Percentiles rank a stretch among this genome's conserved stretches.
phyloP scores from a whole-genome alignment of 306 rosid species.

The Oemleria cerasiformis region DNA sequence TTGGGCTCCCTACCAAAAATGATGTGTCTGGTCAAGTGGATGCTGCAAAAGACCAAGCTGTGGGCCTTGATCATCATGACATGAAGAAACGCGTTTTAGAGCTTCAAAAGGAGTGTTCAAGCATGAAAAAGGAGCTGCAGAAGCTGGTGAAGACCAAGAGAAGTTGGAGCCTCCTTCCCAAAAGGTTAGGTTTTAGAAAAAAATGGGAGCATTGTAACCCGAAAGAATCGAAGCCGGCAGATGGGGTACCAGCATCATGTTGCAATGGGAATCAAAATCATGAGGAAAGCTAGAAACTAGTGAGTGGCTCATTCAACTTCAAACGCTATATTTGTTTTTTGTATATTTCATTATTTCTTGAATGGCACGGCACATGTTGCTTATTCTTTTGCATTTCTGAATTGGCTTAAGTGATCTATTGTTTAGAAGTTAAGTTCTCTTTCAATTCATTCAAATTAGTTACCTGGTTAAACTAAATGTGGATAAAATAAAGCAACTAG shows the following conservation, averaged over 20 bases:
- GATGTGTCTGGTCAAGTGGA: constrained; percentile 34
- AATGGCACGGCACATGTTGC: not conserved
- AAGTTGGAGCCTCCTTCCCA: constrained; percentile 72
- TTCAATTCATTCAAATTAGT: not conserved
- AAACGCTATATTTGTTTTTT: constrained; percentile 11
- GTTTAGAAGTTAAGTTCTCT: not conserved
- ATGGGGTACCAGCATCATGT: constrained; percentile 24
- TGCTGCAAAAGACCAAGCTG: constrained; percentile 20
- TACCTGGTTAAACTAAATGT: not conserved
- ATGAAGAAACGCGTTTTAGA: constrained; percentile 64
- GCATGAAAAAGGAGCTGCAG: constrained; percentile 60
- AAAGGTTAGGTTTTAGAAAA: constrained; percentile 54
- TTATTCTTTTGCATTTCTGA: constrained; percentile 1
- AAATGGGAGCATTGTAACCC: constrained; percentile 41
- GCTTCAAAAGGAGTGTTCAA: constrained; percentile 73
- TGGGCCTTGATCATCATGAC: constrained; percentile 32
- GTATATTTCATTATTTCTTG: not conserved
- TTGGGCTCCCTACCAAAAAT: constrained; percentile 37
- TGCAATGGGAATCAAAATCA: constrained; percentile 39
- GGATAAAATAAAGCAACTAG: not conserved
- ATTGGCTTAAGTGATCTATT: not conserved
- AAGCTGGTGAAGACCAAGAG: constrained; percentile 57
- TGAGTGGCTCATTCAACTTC: constrained; percentile 28
- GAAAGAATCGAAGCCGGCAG: constrained; percentile 31
- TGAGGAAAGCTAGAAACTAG: constrained; percentile 36